Conservation (phyloP, 257 asterid genomes). For the Solanum arcanum region DNA sequence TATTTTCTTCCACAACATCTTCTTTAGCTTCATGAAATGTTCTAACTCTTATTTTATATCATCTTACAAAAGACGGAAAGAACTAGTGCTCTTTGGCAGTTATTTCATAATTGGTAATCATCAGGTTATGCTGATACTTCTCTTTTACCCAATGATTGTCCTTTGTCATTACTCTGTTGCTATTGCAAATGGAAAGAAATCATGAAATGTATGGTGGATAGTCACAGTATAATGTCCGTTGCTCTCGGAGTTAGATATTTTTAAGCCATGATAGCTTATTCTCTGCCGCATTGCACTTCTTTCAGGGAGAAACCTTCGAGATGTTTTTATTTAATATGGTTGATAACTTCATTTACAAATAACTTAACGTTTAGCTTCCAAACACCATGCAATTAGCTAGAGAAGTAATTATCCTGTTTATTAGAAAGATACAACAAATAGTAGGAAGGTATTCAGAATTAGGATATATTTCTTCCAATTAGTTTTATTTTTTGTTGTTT, state of each 20-base stretch:
- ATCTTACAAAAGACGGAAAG: background rate
- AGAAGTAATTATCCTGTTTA: background rate
- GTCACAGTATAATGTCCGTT: background rate
- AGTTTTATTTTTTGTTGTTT: background rate
- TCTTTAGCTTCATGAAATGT: background rate
- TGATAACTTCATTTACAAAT: background rate
- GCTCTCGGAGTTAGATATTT: background rate
- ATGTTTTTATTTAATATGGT: background rate
- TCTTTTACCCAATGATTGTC: background rate
- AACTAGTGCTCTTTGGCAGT: background rate
- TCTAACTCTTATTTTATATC: background rate
- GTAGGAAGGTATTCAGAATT: background rate
- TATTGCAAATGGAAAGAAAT: background rate
- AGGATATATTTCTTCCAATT: background rate
- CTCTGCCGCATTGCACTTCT: background rate
- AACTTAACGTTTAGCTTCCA: background rate
- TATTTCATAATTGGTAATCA: background rate
- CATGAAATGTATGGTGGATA: background rate
- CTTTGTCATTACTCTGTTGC: background rate
- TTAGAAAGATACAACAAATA: background rate
- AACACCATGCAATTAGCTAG: background rate
- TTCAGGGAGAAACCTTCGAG: background rate
- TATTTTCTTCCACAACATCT: background rate
- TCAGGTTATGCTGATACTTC: background rate
- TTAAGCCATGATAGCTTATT: background rate